Evolutionary conservation across 305 asterid genomes (phyloP).

Genomic region (Solanum aculeatissimum): DNA sequence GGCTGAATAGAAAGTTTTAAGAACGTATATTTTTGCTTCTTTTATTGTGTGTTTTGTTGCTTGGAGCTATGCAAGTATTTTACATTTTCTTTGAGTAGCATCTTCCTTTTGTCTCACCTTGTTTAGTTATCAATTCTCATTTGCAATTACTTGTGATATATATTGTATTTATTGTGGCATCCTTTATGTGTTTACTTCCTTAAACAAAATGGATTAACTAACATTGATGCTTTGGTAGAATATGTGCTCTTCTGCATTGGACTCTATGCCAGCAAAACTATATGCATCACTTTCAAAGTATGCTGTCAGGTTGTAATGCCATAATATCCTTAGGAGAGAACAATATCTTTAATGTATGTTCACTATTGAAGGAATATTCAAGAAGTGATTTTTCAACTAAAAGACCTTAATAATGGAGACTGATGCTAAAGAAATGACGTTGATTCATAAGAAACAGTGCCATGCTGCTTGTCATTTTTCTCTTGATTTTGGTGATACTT

Average conservation of each 20-base stretch:
- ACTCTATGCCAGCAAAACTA: not conserved
- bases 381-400: not conserved
- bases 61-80: not conserved
- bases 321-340: not conserved
- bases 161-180: not conserved
- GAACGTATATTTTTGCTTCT: not conserved
- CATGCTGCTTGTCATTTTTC: not conserved
- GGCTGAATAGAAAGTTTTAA: not conserved
- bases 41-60: not conserved
- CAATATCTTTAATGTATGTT: not conserved
- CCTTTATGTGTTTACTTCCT: not conserved
- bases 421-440: not conserved
- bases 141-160: not conserved
- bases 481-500: constrained; percentile 1
- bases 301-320: not conserved
- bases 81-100: not conserved
- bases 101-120: not conserved
- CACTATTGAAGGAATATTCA: not conserved
- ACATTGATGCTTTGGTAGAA: not conserved
- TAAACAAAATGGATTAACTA: not conserved
- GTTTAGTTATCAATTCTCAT: not conserved
- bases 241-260: not conserved
- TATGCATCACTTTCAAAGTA: not conserved
- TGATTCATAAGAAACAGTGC: not conserved
- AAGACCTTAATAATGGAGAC: not conserved